These are phyloP conservation scores for Tetracladium setigerum DNA, from an alignment of 495 filamentous ascomycete species.

Conservation along the genomic window DNA sequence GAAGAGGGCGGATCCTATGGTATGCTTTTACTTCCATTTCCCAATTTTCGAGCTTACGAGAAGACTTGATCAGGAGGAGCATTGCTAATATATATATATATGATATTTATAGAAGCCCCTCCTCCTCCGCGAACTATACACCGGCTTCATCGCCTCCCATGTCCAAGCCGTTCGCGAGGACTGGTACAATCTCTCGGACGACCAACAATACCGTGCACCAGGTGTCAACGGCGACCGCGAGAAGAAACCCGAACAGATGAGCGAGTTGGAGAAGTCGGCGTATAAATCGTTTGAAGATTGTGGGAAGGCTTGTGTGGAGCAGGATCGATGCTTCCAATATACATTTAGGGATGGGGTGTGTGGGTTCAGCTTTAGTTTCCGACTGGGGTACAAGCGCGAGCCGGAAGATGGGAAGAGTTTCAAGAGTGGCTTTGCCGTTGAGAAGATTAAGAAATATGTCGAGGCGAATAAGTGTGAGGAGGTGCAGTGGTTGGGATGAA, in stretches of 20 bases:
- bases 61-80: background rate
- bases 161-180: background rate
- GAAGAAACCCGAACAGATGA: slow-evolving; percentile 6
- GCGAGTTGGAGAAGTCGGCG: background rate
- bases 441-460: slow-evolving; percentile 5
- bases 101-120: slow-evolving; percentile 2
- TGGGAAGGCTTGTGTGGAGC: background rate
- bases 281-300: slow-evolving; percentile 4
- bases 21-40: background rate
- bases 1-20: slow-evolving; percentile 6
- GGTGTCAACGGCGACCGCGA: background rate
- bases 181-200: slow-evolving; percentile 1
- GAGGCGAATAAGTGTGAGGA: background rate
- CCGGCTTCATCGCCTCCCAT: background rate
- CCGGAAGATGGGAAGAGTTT: slow-evolving; percentile 1
- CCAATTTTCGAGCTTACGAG: background rate
- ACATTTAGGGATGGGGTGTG: slow-evolving; percentile 7
- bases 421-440: slow-evolving; percentile 8
- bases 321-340: slow-evolving; percentile 10
- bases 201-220: background rate
- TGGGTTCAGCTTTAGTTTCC: background rate
- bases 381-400: slow-evolving; percentile 1
- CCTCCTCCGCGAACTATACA: slow-evolving; percentile 4
- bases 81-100: background rate
- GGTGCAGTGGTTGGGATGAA: no score